Conservation (phyloP, 306 rosid species). For the Prinsepia uniflora region DNA sequence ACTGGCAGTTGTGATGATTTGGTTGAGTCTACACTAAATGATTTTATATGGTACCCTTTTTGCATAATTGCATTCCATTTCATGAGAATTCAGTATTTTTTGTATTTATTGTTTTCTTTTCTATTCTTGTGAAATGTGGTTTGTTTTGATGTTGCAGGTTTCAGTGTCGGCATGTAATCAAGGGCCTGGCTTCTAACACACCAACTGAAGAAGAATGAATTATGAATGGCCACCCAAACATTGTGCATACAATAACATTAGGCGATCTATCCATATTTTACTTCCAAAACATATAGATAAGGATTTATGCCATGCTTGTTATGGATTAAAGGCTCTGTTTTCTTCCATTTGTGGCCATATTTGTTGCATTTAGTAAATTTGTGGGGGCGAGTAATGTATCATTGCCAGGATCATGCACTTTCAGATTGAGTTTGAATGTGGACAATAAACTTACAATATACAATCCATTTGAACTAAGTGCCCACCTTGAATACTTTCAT, state of each 20-base stretch:
- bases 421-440: too few species aligned
- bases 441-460: too few species aligned
- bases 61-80: background rate
- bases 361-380: too few species aligned
- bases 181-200: slow-evolving; percentile 62
- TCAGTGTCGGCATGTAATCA: slow-evolving; percentile 87
- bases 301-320: too few species aligned
- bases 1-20: slow-evolving; percentile 16
- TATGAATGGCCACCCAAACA: background rate
- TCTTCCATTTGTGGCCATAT: too few species aligned
- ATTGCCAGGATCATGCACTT: too few species aligned
- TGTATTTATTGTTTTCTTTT: background rate
- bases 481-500: too few species aligned
- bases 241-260: background rate
- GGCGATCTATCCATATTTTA: too few species aligned
- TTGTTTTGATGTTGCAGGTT: slow-evolving; percentile 49
- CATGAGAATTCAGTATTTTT: background rate
- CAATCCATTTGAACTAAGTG: too few species aligned
- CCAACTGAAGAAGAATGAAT: slow-evolving; percentile 48
- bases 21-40: slow-evolving; percentile 44
- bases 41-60: slow-evolving; percentile 61
- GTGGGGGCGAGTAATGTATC: too few species aligned
- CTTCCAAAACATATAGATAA: too few species aligned
- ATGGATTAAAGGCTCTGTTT: too few species aligned
- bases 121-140: slow-evolving; percentile 10